Conservation (phyloP, 164 flowering plant genomes). For the Annona squamosa region DNA sequence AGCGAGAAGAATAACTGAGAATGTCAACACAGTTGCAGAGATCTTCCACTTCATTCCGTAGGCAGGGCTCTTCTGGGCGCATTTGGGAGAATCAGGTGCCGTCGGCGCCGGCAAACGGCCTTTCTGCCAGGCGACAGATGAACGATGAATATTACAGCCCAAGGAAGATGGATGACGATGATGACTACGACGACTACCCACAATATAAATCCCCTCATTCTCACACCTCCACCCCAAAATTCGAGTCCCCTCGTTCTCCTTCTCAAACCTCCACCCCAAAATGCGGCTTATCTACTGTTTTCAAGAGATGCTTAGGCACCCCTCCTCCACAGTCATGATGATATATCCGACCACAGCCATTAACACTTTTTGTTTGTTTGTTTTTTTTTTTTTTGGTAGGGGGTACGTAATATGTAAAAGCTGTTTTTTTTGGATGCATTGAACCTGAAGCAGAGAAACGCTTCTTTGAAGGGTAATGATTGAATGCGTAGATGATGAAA, state of each 20-base stretch:
- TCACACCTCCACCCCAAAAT: neutral
- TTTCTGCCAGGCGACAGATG: neutral
- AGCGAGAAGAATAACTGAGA: neutral
- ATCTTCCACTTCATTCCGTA: constrained; percentile 59
- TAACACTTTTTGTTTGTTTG: neutral
- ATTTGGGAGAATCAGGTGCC: constrained; percentile 63
- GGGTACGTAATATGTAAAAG: neutral
- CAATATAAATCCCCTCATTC: too few relatives aligned
- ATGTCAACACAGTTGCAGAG: constrained; percentile 51
- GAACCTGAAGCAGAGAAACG: too few relatives aligned
- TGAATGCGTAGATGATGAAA: too few relatives aligned
- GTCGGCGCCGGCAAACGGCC: neutral
- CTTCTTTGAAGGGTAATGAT: too few relatives aligned
- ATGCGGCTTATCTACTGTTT: constrained; percentile 2
- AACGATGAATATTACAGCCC: neutral
- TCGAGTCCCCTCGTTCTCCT: neutral
- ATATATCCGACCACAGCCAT: too few relatives aligned
- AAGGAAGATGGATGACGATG: neutral
- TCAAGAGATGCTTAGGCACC: neutral
- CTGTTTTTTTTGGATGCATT: too few relatives aligned
- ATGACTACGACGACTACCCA: too few relatives aligned
- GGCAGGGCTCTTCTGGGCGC: constrained; percentile 79
- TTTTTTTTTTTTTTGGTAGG: neutral
- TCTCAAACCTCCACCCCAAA: neutral
- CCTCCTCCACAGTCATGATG: neutral